Evolutionary conservation across 345 rosid species (phyloP).

Genomic region (Excoecaria agallocha): DNA sequence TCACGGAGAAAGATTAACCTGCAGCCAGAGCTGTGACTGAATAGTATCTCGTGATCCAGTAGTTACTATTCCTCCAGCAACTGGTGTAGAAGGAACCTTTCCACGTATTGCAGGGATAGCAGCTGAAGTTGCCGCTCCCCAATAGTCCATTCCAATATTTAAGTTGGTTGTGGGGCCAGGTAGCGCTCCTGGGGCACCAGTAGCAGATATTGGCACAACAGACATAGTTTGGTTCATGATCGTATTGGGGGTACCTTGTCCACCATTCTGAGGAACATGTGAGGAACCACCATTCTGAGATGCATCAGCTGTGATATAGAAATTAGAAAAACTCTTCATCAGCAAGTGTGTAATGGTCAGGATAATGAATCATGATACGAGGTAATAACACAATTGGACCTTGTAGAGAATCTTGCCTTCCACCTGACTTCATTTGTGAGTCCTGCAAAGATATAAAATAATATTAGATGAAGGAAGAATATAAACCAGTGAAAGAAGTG

Average conservation of each 20-base stretch:
- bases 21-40: slow-evolving; percentile 85
- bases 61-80: slow-evolving; percentile 60
- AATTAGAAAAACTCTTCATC: slow-evolving; percentile 19
- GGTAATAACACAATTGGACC: slow-evolving; percentile 40
- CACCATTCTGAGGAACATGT: slow-evolving; percentile 68
- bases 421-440: slow-evolving; percentile 71
- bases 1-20: slow-evolving; percentile 37
- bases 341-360: slow-evolving; percentile 6
- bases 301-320: slow-evolving; percentile 46
- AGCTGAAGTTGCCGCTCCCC: slow-evolving; percentile 77
- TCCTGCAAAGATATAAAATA: slow-evolving; percentile 37
- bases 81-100: slow-evolving; percentile 66
- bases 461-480: background rate
- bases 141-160: slow-evolving; percentile 97
- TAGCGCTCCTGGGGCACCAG: slow-evolving; percentile 51
- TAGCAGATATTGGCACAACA: slow-evolving; percentile 57
- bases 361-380: background rate
- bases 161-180: slow-evolving; percentile 89
- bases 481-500: background rate
- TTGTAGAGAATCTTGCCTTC: slow-evolving; percentile 65
- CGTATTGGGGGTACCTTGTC: slow-evolving; percentile 42
- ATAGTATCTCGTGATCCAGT: slow-evolving; percentile 62
- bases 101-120: slow-evolving; percentile 62
- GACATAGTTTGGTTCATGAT: slow-evolving; percentile 53
- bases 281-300: slow-evolving; percentile 76